Base-by-base conservation (phyloP, 192 early-diverging fungal species). In the Coemansia sp. region DNA sequence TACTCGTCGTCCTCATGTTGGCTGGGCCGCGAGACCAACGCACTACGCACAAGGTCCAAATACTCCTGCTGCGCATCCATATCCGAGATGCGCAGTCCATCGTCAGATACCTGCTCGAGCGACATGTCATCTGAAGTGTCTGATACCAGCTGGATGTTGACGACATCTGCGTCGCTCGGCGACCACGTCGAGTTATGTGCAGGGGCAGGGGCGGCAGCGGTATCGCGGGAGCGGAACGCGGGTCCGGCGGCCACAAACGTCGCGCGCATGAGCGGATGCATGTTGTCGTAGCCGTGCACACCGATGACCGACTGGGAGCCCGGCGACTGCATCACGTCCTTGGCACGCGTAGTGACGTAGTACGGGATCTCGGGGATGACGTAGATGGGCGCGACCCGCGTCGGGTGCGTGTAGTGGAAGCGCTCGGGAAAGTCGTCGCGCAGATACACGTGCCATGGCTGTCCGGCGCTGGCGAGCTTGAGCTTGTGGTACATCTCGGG, bases 221-320 rank as follows among this genome's bases (percentile, higher is more conserved):
- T 28, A 11, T 32, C 21, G 18, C 68, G 70, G 12, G 57, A 22
- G 27, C 67, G 50, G 65, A 92, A 89, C 4, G 81, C 68, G 0
- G 91, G 90, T 3, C 92, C 94, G 21, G 66, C 73, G 2, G 93
- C 94, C 51, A 93, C 66, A 67, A 95, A 93, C 9, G 92, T 88
- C 2, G 91, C 89, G 6, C 90, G 82, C 92, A 97, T 98, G 14
- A 90, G 85, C 4, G 74, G 67, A 29, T 85, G 62, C 59, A 80
- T 32, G 71, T 89, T 82, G 61, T 94, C 89, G 75, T 92, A 98
- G 6, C 95, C 95, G 67, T 98, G 95, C 24, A 83, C 78, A 16
- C 93, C 94, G 25, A 67, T 63, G 2, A 72, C 64, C 8, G 59
- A 54, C 54, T 65, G 58, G 10, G 63, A 52, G 0, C 62, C 49